Conservation (phyloP, 805 yeast genomes). For the Barnettozyma pratensis region DNA sequence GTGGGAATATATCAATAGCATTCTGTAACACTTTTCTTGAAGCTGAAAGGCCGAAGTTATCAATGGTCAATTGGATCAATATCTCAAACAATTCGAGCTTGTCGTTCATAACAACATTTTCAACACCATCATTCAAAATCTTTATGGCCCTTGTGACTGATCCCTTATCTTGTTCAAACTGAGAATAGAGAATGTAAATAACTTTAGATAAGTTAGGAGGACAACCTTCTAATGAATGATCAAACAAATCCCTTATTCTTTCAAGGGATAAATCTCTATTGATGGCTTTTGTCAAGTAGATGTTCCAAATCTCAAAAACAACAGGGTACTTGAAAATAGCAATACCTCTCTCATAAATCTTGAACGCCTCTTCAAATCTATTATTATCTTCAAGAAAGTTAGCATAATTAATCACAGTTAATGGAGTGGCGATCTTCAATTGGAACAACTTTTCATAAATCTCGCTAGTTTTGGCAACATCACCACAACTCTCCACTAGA, state of each 20-base stretch:
- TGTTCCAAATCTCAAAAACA: conserved; percentile 66
- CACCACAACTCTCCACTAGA: conserved; percentile 52
- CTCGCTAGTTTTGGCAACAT: conserved; percentile 31
- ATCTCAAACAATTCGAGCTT: conserved; percentile 40
- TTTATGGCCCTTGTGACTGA: conserved; percentile 43
- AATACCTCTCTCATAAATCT: conserved; percentile 67
- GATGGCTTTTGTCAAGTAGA: conserved; percentile 53
- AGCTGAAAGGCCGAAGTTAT: conserved; percentile 35
- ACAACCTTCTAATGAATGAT: conserved; percentile 51
- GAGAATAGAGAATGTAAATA: conserved; percentile 50
- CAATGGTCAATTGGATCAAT: conserved; percentile 36
- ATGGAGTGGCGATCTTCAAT: conserved; percentile 64
- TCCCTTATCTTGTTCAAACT: conserved; percentile 57
- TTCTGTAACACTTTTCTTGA: conserved; percentile 46
- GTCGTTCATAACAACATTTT: conserved; percentile 24
- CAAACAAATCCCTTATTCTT: conserved; percentile 68
- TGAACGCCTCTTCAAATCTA: conserved; percentile 45
- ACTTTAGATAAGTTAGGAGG: conserved; percentile 44
- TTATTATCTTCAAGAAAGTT: conserved; percentile 46
- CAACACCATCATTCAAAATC: conserved; percentile 40
- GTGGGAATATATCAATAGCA: conserved; percentile 45
- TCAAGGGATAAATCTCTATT: conserved; percentile 36
- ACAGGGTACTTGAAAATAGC: conserved; percentile 53
- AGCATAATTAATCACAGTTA: conserved; percentile 62
- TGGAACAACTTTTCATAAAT: conserved; percentile 51